A percentile compares a stretch with the other conserved stretches of the same genome.
These are phyloP conservation scores for Haberlea rhodopensis DNA, from an alignment of 257 asterid species.

Conservation along the genomic window DNA sequence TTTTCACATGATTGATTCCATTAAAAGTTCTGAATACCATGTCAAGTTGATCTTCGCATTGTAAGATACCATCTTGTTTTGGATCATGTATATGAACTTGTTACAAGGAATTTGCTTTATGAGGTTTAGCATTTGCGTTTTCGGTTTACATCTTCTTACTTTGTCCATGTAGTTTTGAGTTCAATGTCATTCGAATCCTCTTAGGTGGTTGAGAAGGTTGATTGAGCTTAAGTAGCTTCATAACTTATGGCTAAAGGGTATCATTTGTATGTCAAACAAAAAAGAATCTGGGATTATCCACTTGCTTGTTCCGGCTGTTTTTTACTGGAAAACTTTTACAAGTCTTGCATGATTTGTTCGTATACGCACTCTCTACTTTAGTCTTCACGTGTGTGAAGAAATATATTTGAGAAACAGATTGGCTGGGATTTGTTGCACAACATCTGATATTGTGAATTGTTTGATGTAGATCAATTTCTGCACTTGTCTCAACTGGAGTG, in stretches of 20 bases:
- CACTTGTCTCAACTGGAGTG: slow-evolving; percentile 77
- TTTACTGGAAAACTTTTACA: background rate
- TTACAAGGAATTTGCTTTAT: background rate
- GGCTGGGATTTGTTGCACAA: background rate
- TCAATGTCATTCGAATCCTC: background rate
- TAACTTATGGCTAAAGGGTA: background rate
- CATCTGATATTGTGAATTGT: background rate
- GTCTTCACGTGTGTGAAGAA: background rate
- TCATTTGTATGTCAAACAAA: background rate
- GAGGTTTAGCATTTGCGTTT: background rate
- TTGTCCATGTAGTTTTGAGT: background rate
- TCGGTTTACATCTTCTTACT: background rate
- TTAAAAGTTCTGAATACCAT: background rate
- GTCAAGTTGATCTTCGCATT: background rate
- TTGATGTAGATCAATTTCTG: slow-evolving; percentile 58
- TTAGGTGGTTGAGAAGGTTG: background rate
- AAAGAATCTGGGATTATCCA: background rate
- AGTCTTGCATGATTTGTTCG: background rate
- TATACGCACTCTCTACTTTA: background rate
- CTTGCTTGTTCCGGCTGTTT: background rate
- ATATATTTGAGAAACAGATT: background rate
- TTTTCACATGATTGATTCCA: background rate
- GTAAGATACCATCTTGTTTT: background rate
- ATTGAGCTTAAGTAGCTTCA: background rate
- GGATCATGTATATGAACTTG: background rate